A percentile compares a stretch with the other conserved stretches of the same genome.
phyloP scores from a whole-genome alignment of 768 basidiomycete species.

The Tulasnella sp. region DNA sequence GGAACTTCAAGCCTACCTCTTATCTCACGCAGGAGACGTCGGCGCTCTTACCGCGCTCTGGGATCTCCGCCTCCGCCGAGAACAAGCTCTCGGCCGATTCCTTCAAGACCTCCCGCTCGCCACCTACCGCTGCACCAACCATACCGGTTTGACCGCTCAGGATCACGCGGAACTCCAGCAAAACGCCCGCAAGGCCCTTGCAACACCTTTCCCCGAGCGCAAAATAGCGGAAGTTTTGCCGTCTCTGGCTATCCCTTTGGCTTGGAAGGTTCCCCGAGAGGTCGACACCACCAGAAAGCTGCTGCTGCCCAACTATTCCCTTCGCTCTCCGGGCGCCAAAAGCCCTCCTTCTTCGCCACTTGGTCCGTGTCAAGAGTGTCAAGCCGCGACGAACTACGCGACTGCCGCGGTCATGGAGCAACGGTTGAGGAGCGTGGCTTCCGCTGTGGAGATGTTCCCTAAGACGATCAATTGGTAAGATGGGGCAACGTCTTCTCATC shows the following conservation, averaged over 20 bases:
- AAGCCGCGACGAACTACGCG: background rate
- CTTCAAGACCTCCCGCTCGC: constrained; percentile 1
- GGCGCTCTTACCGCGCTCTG: constrained; percentile 12
- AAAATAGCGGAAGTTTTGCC: constrained; percentile 2
- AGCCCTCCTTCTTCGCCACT: background rate
- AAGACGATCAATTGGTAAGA: background rate
- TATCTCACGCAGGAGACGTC: constrained; percentile 2
- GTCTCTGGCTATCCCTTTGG: background rate
- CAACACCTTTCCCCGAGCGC: background rate
- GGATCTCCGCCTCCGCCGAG: constrained; percentile 17
- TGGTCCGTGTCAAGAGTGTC: background rate
- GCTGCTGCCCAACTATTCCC: background rate
- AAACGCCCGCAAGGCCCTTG: constrained; percentile 7
- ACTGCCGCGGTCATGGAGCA: constrained; percentile 4
- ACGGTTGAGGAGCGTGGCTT: background rate
- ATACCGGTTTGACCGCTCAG: background rate
- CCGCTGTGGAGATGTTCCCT: constrained; percentile 10
- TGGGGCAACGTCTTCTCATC: background rate
- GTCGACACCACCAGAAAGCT: background rate
- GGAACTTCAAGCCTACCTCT: background rate
- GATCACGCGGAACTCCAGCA: background rate
- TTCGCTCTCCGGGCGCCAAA: background rate
- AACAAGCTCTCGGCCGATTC: constrained; percentile 5
- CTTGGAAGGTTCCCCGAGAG: background rate
- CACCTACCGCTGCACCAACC: background rate